Base-by-base conservation (phyloP, 2,329 filamentous ascomycete genomes). In the Aspergillus brasiliensis region DNA sequence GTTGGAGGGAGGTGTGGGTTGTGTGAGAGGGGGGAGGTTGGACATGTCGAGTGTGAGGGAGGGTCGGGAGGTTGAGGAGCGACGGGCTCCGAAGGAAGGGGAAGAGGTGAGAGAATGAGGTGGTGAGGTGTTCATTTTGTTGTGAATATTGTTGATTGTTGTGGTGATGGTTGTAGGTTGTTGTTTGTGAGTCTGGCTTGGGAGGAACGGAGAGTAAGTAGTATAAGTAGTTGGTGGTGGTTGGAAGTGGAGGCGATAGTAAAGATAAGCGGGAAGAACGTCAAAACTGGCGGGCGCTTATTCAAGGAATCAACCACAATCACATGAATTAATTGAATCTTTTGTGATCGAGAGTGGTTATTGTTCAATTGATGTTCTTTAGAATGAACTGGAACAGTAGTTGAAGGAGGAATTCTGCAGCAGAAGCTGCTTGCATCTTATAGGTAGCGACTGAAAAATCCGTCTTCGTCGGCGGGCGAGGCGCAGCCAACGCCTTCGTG, bases 1-100 rank as follows among this genome's bases (percentile, higher is more conserved):
- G 68, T 83, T 83, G 56, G 80, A 78, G 17, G 81, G 79, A 8
- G 78, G 78, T 13, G 78, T 72, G 28, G 81, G 81, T 54, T 77
- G 73, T 1, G 74, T 71, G n/a, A 82, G 73, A 5, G 78, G 67
- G 25, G 81, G 81, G 10, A 82, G 66, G 58, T 70, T 74, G 56
- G 77, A 77, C 42, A 83, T 72, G 61, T 82, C 80, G 44, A 83
- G 72, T 0, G 79, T 80, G 17, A 81, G 73, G 0, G 75, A 71
- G 23, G 75, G 74, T 51, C 72, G 73, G 13, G 68, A 68, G 21
- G 61, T 54, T 44, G 46, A 69, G 27, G 71, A 59, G 17, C 64
- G 62, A 23, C 56, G 57, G 44, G 56, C 46, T 42, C 60, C 58
- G 40, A 69, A 69, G 8, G 71, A 68, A 31, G 71, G 66, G 40